These are phyloP conservation scores for Kodamaea laetipori DNA, from an alignment of 805 yeast species.

Conservation along the genomic window DNA sequence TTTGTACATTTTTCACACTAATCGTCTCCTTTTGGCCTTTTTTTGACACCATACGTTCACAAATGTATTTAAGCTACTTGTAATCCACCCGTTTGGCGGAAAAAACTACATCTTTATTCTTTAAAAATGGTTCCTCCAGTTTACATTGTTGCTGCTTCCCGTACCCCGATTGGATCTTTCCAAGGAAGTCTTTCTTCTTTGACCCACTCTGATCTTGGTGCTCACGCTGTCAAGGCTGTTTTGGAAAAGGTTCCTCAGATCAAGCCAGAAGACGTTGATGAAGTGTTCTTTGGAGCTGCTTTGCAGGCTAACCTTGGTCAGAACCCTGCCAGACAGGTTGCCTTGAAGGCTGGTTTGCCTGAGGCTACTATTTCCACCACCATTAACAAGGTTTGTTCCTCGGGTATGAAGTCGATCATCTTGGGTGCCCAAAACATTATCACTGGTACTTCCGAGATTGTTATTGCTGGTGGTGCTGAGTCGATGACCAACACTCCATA, in stretches of 20 bases:
- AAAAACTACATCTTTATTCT: background rate
- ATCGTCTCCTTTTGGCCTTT: conserved; percentile 3
- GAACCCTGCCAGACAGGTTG: conserved; percentile 98
- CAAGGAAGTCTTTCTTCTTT: conserved; percentile 80
- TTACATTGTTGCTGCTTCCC: conserved; percentile 85
- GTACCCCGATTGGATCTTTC: conserved; percentile 96
- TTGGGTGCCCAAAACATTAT: conserved; percentile 87
- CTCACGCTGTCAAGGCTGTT: conserved; percentile 90
- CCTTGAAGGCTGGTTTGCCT: conserved; percentile 83
- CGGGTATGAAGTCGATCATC: conserved; percentile 90
- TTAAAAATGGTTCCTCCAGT: conserved; percentile 43
- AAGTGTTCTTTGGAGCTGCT: conserved; percentile 90
- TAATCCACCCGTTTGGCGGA: background rate
- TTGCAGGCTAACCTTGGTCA: conserved; percentile 93
- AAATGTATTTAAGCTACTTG: background rate
- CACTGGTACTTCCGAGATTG: conserved; percentile 88
- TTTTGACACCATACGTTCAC: background rate
- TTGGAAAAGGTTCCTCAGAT: conserved; percentile 79
- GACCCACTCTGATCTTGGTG: conserved; percentile 82
- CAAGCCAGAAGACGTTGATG: conserved; percentile 78
- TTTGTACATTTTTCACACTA: background rate
- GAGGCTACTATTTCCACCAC: conserved; percentile 83
- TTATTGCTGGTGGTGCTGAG: conserved; percentile 97
- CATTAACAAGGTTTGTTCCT: conserved; percentile 95
- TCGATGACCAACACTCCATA: conserved; percentile 96